Base-by-base conservation (phyloP, 768 basidiomycete species). In the Tricholoma sp. region DNA sequence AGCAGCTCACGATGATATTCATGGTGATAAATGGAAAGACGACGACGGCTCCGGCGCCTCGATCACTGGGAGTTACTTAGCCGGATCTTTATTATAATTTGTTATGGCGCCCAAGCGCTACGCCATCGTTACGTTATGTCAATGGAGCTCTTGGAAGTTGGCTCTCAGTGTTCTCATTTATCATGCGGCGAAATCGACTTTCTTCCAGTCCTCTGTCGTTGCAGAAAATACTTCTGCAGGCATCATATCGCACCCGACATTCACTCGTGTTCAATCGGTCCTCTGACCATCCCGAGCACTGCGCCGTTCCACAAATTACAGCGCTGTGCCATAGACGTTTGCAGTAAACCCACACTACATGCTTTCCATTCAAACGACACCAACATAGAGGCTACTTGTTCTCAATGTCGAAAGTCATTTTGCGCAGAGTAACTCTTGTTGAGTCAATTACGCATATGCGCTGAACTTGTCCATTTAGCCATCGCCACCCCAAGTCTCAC, bases 1-100 rank as follows among this genome's bases (percentile, higher is more conserved):
- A 9, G 6, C 18, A 55, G 71, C 82, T 68, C 68, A 88, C 89
- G 59, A 91, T 86, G 69, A 91, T 86, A 72, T 91, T 91, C 89
- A 91, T 90, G 75, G 66, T 70, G 63, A 63, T 52, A 59, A 56
- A 20, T 52, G 57, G 58, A 55, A 60, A 62, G 53, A 54, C 56
- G n/a, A n/a, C n/a, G n/a, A n/a, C n/a, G n/a, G n/a, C 48, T 52
- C 57, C 37, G 39, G 37, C 32, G 20, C 28, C 20, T 52, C 34
- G 15, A 15, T 29, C 18, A 34, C 15, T n/a, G 50, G 12, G 13
- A 36, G 9, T 37, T 9, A 18, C n/a, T n/a, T n/a, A 32, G 2
- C 24, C 2, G 24, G 24, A 4, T 24, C 24, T 24, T 24, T 24
- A 24, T 24, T 24, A 24, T 24, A 4, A 24, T 24, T 24, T 24